Evolutionary conservation across 2,329 filamentous ascomycete genomes (phyloP).

Genomic region (Hymenoscyphus repandus): DNA sequence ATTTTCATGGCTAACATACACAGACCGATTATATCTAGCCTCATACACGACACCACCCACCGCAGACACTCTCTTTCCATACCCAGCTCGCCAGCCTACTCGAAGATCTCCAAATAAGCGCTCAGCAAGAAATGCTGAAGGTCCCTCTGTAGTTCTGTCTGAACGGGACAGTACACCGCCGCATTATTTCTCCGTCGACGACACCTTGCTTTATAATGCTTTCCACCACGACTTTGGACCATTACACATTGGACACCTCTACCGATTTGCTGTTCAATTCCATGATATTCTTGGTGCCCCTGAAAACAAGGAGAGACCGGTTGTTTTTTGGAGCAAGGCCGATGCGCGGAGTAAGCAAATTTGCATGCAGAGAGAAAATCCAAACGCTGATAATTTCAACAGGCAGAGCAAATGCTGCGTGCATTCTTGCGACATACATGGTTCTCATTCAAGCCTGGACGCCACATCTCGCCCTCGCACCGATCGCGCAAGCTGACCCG

Average conservation of each 20-base stretch:
- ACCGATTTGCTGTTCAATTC: slow-evolving; percentile 91
- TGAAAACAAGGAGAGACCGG: slow-evolving; percentile 80
- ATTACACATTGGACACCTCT: slow-evolving; percentile 93
- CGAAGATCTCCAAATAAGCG: slow-evolving; percentile 69
- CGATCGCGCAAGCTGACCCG: slow-evolving; percentile 93
- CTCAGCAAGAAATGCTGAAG: slow-evolving; percentile 59
- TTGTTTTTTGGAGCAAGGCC: slow-evolving; percentile 93
- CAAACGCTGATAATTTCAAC: slow-evolving; percentile 23
- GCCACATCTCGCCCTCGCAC: slow-evolving; percentile 88
- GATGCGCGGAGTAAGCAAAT: slow-evolving; percentile 75
- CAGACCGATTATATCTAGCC: slow-evolving; percentile 92
- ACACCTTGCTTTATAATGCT: slow-evolving; percentile 89
- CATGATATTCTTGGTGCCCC: slow-evolving; percentile 91
- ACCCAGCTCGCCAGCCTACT: slow-evolving; percentile 50
- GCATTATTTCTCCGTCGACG: slow-evolving; percentile 94
- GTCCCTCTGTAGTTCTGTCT: slow-evolving; percentile 43
- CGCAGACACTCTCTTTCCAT: slow-evolving; percentile 80
- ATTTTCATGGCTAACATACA: slow-evolving; percentile 35
- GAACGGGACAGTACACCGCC: slow-evolving; percentile 56
- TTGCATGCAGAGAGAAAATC: slow-evolving; percentile 8
- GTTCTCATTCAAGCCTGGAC: slow-evolving; percentile 97
- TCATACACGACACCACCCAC: slow-evolving; percentile 82
- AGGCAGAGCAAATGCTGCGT: slow-evolving; percentile 91
- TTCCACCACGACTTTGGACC: slow-evolving; percentile 99
- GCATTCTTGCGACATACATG: slow-evolving; percentile 96